Evolutionary conservation across 2,329 filamentous ascomycete genomes (phyloP).

Genomic region (Dactylellina leptospora): DNA sequence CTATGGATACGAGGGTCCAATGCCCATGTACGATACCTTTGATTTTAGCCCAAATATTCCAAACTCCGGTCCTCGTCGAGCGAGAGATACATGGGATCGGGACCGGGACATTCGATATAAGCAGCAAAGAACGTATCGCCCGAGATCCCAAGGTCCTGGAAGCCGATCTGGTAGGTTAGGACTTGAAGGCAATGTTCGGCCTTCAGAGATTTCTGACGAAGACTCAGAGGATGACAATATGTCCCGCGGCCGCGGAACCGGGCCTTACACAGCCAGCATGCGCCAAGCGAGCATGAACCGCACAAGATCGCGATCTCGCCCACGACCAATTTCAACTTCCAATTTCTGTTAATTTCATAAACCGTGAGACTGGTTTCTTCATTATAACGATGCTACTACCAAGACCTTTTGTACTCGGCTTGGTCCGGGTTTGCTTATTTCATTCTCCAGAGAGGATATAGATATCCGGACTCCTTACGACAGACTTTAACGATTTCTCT

Average conservation of each 20-base stretch:
- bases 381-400: too few relatives aligned
- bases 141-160: slow-evolving; percentile 8
- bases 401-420: too few relatives aligned
- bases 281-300: background rate
- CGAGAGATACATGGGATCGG: background rate
- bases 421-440: background rate
- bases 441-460: background rate
- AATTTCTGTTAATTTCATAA: background rate
- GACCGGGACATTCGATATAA: background rate
- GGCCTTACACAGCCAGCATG: background rate
- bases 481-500: background rate
- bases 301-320: background rate
- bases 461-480: background rate
- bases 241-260: slow-evolving; percentile 1
- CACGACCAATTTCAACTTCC: background rate
- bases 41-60: too few relatives aligned
- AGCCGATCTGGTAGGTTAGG: background rate
- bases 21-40: slow-evolving; percentile 32
- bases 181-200: background rate
- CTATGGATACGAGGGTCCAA: slow-evolving; percentile 6
- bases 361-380: background rate
- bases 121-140: background rate
- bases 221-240: slow-evolving; percentile 18
- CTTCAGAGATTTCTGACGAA: slow-evolving; percentile 18
- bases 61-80: slow-evolving; percentile 10